These are phyloP conservation scores for Aquilaria malaccensis DNA, from an alignment of 345 rosid genomes.

Conservation along the genomic window DNA sequence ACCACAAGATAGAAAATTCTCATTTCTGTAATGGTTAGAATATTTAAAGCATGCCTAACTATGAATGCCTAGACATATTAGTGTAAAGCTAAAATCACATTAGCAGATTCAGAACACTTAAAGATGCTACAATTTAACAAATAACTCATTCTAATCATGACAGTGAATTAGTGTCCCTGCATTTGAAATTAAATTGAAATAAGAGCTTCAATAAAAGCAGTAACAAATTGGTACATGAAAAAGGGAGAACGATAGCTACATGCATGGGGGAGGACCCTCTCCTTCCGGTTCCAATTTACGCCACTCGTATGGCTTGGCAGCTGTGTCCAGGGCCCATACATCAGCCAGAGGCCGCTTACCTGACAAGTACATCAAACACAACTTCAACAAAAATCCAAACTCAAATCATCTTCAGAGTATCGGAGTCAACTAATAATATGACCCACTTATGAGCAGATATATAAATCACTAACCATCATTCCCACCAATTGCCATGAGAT, in stretches of 20 bases:
- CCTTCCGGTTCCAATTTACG: constrained; percentile 99
- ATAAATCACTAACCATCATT: constrained; percentile 68
- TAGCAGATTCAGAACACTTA: too few relatives aligned
- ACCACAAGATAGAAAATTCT: neutral
- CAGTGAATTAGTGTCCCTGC: too few relatives aligned
- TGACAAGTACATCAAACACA: constrained; percentile 23
- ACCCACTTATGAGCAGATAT: constrained; percentile 9
- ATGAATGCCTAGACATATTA: neutral
- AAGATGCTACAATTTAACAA: too few relatives aligned
- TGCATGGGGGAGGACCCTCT: constrained; percentile 99
- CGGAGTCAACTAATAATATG: too few relatives aligned
- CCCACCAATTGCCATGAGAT: constrained; percentile 99
- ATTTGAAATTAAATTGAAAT: too few relatives aligned
- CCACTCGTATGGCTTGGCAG: constrained; percentile 99
- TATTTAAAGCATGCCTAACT: neutral
- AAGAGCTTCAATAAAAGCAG: too few relatives aligned
- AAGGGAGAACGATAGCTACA: constrained; percentile 37
- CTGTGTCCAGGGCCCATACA: constrained; percentile 99
- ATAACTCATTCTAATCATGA: too few relatives aligned
- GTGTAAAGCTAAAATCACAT: too few relatives aligned
- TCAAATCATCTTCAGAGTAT: too few relatives aligned
- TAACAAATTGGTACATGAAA: neutral
- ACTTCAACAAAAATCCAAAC: neutral
- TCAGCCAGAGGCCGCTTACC: constrained; percentile 98
- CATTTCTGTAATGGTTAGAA: neutral